Percentiles rank a stretch among this genome's conserved stretches.
These are phyloP conservation scores for Ogataea hybrid DNA, from an alignment of 1,139 yeast species.

Conservation along the genomic window DNA sequence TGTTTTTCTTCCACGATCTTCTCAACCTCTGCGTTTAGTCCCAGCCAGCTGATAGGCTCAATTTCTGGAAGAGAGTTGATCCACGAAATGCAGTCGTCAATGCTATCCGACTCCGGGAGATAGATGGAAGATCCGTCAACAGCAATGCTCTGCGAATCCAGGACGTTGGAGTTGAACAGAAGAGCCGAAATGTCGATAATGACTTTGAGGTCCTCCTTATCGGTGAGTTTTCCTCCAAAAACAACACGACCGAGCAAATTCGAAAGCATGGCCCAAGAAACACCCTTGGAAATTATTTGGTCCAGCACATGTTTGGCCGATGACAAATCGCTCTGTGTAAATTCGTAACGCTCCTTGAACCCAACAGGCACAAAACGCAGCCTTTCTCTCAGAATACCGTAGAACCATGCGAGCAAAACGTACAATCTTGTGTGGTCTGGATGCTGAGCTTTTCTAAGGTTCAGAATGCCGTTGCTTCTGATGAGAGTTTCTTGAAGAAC, in stretches of 20 bases:
- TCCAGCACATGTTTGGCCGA: slow-evolving; percentile 48
- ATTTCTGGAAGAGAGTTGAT: slow-evolving; percentile 51
- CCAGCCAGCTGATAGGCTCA: slow-evolving; percentile 65
- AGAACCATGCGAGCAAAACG: slow-evolving; percentile 68
- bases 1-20: slow-evolving; percentile 10
- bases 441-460: slow-evolving; percentile 34
- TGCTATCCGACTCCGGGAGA: slow-evolving; percentile 49
- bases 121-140: slow-evolving; percentile 33
- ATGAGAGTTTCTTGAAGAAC: slow-evolving; percentile 26
- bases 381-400: slow-evolving; percentile 59
- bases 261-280: slow-evolving; percentile 60
- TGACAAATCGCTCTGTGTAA: slow-evolving; percentile 73
- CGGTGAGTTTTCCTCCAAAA: slow-evolving; percentile 75
- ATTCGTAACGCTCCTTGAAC: slow-evolving; percentile 59
- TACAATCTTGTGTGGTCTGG: slow-evolving; percentile 47
- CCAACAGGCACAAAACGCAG: slow-evolving; percentile 62
- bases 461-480: slow-evolving; percentile 42
- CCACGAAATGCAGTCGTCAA: slow-evolving; percentile 49
- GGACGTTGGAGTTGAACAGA: slow-evolving; percentile 37
- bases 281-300: slow-evolving; percentile 35
- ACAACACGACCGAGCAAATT: slow-evolving; percentile 52
- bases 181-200: slow-evolving; percentile 32
- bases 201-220: slow-evolving; percentile 39
- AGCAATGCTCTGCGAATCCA: slow-evolving; percentile 36
- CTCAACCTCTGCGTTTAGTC: slow-evolving; percentile 42